Conservation (phyloP, 129 eudicot genomes). For the Saposhnikovia divaricata region DNA sequence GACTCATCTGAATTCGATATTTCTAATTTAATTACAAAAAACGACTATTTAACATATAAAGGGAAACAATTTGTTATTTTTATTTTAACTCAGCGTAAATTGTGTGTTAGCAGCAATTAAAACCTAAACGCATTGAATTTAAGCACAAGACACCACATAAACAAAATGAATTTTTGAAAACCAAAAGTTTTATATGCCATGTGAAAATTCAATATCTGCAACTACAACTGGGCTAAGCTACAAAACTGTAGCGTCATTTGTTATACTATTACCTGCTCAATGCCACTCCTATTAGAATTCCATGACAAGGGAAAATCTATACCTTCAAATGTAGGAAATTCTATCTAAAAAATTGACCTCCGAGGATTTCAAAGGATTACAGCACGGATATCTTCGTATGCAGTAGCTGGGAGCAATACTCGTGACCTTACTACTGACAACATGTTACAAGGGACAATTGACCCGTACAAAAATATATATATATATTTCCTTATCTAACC, state of each 20-base stretch:
- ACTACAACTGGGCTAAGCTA: conserved; percentile 5
- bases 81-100: too few species aligned
- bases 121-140: too few species aligned
- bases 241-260: not conserved
- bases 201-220: not conserved
- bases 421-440: not conserved
- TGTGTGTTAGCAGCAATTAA: too few species aligned
- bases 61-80: too few species aligned
- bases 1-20: not conserved
- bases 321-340: not conserved
- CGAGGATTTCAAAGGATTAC: conserved; percentile 5
- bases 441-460: conserved; percentile 14
- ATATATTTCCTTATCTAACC: conserved; percentile 26
- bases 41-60: too few species aligned
- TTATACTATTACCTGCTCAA: not conserved
- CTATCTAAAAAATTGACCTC: conserved; percentile 5
- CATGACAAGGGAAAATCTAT: not conserved
- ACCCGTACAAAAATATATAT: conserved; percentile 6
- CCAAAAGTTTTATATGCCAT: not conserved
- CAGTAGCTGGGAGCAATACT: not conserved
- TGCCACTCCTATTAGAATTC: conserved; percentile 3
- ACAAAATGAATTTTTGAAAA: not conserved
- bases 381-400: not conserved
- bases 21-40: too few species aligned
- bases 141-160: too few species aligned